Conservation (phyloP, 192 early-diverging fungal species). For the Coemansia sp. region DNA sequence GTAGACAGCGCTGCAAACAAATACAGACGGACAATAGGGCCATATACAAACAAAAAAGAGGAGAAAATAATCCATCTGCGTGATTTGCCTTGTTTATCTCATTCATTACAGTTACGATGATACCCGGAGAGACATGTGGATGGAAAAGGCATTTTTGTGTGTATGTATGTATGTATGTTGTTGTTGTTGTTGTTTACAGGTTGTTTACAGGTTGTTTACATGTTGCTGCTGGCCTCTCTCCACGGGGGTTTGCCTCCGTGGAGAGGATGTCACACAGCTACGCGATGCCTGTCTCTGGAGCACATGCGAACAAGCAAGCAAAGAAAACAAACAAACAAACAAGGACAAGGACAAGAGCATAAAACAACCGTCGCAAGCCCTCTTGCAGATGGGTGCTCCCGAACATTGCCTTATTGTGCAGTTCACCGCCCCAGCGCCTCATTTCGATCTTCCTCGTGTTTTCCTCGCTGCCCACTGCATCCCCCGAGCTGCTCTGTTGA, state of each 20-base stretch:
- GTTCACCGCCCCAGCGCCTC: conserved; percentile 6
- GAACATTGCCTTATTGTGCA: conserved; percentile 9
- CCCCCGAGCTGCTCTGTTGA: neutral
- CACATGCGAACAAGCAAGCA: neutral
- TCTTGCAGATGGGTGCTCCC: conserved; percentile 6
- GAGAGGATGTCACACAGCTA: neutral
- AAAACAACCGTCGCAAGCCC: neutral
- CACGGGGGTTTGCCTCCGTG: neutral
- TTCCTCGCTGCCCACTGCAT: neutral
- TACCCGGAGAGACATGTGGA: neutral
- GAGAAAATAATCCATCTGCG: neutral
- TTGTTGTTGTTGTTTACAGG: too few relatives aligned
- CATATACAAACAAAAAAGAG: neutral
- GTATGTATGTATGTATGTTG: too few relatives aligned
- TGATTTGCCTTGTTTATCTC: neutral
- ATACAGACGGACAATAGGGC: neutral
- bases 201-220: neutral
- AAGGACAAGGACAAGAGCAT: neutral
- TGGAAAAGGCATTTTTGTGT: neutral
- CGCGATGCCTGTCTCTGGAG: neutral
- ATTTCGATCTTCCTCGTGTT: conserved; percentile 10
- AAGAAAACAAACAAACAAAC: conserved; percentile 1
- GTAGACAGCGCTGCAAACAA: neutral
- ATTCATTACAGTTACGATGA: neutral
- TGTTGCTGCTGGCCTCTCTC: neutral